A percentile compares a stretch with the other conserved stretches of the same genome.
These are phyloP conservation scores for Casaregolazyma lundiana DNA, from an alignment of 1,139 yeast genomes.

Conservation along the genomic window DNA sequence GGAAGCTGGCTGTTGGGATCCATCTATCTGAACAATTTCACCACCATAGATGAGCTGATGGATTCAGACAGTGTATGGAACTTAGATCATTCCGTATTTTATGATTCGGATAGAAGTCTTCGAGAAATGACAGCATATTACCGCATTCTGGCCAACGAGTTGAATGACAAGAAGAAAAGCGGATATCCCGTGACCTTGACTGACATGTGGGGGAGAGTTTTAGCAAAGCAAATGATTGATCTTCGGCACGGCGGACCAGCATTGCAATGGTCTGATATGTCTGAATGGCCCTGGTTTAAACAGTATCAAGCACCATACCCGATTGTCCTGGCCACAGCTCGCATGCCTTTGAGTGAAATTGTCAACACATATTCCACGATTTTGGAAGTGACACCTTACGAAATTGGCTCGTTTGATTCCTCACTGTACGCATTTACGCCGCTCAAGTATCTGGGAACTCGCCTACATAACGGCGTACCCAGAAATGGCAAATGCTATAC, in stretches of 20 bases:
- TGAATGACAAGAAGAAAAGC: slow-evolving; percentile 50
- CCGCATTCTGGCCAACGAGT: slow-evolving; percentile 44
- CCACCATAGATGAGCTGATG: slow-evolving; percentile 55
- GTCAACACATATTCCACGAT: slow-evolving; percentile 62
- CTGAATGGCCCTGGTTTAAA: slow-evolving; percentile 46
- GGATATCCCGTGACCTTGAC: slow-evolving; percentile 68
- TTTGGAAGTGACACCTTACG: slow-evolving; percentile 75
- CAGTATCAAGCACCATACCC: slow-evolving; percentile 77
- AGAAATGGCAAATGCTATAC: slow-evolving; percentile 41
- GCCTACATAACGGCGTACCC: slow-evolving; percentile 50
- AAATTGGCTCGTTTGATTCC: slow-evolving; percentile 88
- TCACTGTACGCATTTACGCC: slow-evolving; percentile 63
- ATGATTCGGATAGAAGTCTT: slow-evolving; percentile 4
- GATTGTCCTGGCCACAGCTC: slow-evolving; percentile 68
- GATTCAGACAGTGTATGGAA: slow-evolving; percentile 61
- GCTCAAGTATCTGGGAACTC: slow-evolving; percentile 67
- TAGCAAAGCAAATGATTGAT: slow-evolving; percentile 63
- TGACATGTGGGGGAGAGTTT: slow-evolving; percentile 81
- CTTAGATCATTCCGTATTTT: slow-evolving; percentile 35
- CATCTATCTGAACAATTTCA: slow-evolving; percentile 74
- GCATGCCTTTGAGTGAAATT: slow-evolving; percentile 57
- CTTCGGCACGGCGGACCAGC: slow-evolving; percentile 53
- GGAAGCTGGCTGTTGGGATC: slow-evolving; percentile 86
- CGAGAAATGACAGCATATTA: slow-evolving; percentile 38
- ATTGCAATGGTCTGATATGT: slow-evolving; percentile 59